Conservation (phyloP, 1,284 basidiomycete species). For the Apiotrichum laibachii region DNA sequence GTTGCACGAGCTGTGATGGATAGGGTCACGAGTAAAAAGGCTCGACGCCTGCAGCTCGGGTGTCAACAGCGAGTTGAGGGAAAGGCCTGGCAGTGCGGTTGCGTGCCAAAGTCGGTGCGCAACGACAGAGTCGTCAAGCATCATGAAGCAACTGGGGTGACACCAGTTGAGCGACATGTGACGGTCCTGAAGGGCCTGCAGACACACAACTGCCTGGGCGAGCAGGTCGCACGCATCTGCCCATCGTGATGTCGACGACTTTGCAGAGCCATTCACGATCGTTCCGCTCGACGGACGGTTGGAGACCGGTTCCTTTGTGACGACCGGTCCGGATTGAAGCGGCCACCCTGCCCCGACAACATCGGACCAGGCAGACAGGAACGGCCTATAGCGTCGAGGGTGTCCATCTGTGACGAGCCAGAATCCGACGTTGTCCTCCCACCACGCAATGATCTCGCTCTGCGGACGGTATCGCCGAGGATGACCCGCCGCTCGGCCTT, state of each 20-base stretch:
- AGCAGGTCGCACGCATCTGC: slow-evolving; percentile 29
- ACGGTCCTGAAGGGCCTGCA: slow-evolving; percentile 30
- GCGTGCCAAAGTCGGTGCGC: slow-evolving; percentile 19
- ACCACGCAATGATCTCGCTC: slow-evolving; percentile 29
- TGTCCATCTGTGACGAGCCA: slow-evolving; percentile 28
- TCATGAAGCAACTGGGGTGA: slow-evolving; percentile 29
- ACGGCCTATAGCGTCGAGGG: neutral
- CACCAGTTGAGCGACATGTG: slow-evolving; percentile 33
- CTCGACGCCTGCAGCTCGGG: slow-evolving; percentile 12
- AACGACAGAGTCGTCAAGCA: slow-evolving; percentile 12
- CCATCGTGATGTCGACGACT: slow-evolving; percentile 11
- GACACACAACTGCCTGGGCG: slow-evolving; percentile 23
- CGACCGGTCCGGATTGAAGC: neutral
- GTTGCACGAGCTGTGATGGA: slow-evolving; percentile 17
- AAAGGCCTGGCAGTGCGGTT: slow-evolving; percentile 24
- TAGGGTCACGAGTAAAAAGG: slow-evolving; percentile 25
- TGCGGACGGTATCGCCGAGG: slow-evolving; percentile 15
- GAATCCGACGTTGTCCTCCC: slow-evolving; percentile 34
- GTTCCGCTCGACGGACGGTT: too few relatives aligned
- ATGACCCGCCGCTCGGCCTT: neutral
- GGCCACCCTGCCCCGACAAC: slow-evolving; percentile 13
- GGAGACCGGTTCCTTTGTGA: too few relatives aligned
- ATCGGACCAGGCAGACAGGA: slow-evolving; percentile 21
- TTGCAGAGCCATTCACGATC: neutral
- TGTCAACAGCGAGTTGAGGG: slow-evolving; percentile 9